Conservation (phyloP, 148 eudicot species). For the Silene conica region DNA sequence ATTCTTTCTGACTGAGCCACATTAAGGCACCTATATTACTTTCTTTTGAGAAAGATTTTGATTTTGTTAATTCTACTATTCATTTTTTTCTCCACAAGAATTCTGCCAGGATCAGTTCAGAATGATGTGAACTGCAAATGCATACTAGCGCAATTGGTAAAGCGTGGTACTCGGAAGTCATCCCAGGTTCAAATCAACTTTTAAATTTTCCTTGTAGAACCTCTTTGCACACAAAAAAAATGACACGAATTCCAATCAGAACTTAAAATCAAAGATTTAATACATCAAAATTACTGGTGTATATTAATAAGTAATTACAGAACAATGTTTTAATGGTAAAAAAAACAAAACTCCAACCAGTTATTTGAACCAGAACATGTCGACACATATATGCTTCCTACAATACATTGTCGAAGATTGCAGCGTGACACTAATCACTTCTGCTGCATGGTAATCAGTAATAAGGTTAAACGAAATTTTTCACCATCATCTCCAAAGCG, state of each 20-base stretch:
- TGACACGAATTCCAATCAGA: neutral
- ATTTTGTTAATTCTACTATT: no score
- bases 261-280: neutral
- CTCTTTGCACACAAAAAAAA: no score
- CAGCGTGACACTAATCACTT: slow-evolving; percentile 1
- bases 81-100: no score
- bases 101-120: no score
- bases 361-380: neutral
- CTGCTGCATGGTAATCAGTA: slow-evolving; percentile 15
- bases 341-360: neutral
- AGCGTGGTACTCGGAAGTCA: no score
- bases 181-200: no score
- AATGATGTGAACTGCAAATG: no score
- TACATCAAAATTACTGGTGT: neutral
- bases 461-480: slow-evolving; percentile 8
- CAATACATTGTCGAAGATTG: slow-evolving; percentile 5
- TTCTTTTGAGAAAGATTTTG: no score
- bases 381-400: slow-evolving; percentile 13
- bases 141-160: no score
- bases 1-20: no score
- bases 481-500: neutral
- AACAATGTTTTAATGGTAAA: neutral
- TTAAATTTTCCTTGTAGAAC: no score
- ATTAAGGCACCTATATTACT: no score
- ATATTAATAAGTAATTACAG: neutral